A percentile compares a stretch with the other conserved stretches of the same genome.
Conservation (phyloP, 2,329 filamentous ascomycete genomes). For the Hypomyces rosellus region DNA sequence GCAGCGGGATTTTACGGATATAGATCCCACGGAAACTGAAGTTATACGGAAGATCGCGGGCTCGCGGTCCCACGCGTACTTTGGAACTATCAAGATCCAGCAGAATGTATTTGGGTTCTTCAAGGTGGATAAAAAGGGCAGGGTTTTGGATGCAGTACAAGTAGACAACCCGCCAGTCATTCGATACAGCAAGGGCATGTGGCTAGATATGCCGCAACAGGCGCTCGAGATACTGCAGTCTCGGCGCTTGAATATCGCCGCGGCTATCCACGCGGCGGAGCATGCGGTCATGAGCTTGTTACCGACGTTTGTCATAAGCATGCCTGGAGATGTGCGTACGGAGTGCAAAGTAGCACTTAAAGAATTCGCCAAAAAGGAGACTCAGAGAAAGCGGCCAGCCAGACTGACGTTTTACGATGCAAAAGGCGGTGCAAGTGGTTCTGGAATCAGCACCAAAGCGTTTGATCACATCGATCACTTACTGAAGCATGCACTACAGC, state of each 20-base stretch:
- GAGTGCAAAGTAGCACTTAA: constrained; percentile 89
- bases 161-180: constrained; percentile 92
- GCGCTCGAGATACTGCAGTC: constrained; percentile 74
- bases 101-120: constrained; percentile 95
- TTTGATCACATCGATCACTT: constrained; percentile 87
- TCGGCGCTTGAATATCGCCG: constrained; percentile 71
- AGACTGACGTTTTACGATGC: constrained; percentile 91
- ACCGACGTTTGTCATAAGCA: constrained; percentile 83
- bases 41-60: constrained; percentile 65
- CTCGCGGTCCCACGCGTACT: constrained; percentile 67
- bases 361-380: constrained; percentile 70
- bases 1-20: constrained; percentile 88
- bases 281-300: constrained; percentile 83
- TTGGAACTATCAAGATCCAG: constrained; percentile 77
- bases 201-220: constrained; percentile 79
- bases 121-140: constrained; percentile 81
- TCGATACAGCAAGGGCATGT: constrained; percentile 81
- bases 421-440: constrained; percentile 77
- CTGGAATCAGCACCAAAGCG: constrained; percentile 83
- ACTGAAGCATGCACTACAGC: constrained; percentile 65
- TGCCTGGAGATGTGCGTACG: constrained; percentile 86
- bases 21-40: constrained; percentile 90
- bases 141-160: constrained; percentile 84
- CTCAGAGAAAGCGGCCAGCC: constrained; percentile 73
- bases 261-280: constrained; percentile 89